Percentiles rank a stretch among this genome's conserved stretches.
phyloP scores from a whole-genome alignment of 1,284 basidiomycete genomes.

The Moesziomyces antarcticus region DNA sequence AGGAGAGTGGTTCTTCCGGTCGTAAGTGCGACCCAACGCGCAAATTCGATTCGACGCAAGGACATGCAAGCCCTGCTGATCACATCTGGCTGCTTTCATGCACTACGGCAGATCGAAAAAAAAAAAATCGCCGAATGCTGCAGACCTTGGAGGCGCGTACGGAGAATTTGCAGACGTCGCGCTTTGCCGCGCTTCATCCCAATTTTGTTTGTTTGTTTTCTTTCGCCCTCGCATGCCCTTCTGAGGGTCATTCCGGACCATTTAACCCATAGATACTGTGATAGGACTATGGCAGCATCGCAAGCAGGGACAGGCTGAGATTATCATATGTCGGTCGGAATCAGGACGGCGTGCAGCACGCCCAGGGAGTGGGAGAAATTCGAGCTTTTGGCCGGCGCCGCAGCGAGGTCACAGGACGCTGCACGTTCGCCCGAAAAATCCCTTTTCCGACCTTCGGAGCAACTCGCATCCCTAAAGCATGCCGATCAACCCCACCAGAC shows the following conservation, averaged over 20 bases:
- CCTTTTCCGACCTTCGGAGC: neutral
- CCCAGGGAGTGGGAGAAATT: no score
- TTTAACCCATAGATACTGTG: no score
- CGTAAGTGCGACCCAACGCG: neutral
- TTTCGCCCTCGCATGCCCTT: neutral
- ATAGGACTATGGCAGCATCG: no score
- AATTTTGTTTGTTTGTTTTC: neutral
- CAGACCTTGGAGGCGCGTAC: neutral
- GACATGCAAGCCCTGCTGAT: conserved; percentile 5
- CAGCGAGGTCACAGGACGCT: conserved; percentile 17
- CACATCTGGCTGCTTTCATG: neutral
- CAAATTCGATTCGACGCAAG: conserved; percentile 1
- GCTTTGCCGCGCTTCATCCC: neutral
- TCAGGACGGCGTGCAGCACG: no score
- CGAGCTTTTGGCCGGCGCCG: neutral
- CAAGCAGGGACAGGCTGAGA: no score
- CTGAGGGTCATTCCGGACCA: no score
- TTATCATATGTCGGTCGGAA: no score
- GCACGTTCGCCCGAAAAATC: neutral
- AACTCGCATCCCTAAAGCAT: conserved; percentile 1
- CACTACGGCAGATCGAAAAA: neutral
- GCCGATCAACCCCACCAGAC: neutral
- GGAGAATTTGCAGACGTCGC: neutral
- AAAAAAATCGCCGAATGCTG: neutral
- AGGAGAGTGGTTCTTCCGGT: no score